Conservation (phyloP, 1,284 basidiomycete genomes). For the Wallemia hederae region DNA sequence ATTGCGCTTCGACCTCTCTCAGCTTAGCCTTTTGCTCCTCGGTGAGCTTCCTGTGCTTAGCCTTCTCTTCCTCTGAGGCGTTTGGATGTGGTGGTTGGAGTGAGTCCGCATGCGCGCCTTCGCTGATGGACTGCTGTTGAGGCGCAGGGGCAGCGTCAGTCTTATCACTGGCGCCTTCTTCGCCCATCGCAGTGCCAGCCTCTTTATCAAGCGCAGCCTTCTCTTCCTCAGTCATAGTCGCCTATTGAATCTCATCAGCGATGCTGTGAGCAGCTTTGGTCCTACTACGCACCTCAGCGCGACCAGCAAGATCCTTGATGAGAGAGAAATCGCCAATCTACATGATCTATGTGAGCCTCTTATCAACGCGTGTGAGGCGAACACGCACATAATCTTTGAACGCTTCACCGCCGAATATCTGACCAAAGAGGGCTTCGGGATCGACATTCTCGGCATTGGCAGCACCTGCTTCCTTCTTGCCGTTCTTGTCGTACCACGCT, state of each 20-base stretch:
- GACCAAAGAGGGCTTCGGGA: not conserved
- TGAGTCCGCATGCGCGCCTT: slow-evolving; percentile 11
- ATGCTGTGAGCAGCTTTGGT: not conserved
- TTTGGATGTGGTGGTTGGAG: slow-evolving; percentile 9
- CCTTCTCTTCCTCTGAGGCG: slow-evolving; percentile 6
- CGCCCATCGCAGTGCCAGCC: slow-evolving; percentile 6
- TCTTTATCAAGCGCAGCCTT: slow-evolving; percentile 49
- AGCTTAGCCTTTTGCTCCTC: slow-evolving; percentile 61
- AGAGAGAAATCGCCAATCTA: slow-evolving; percentile 77
- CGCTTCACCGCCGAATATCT: slow-evolving; percentile 61
- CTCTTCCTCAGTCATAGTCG: slow-evolving; percentile 49
- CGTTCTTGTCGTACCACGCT: slow-evolving; percentile 81
- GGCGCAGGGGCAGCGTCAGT: slow-evolving; percentile 6
- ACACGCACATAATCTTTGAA: slow-evolving; percentile 51
- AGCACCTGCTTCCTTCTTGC: slow-evolving; percentile 40
- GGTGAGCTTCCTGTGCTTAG: slow-evolving; percentile 26
- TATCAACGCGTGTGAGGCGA: not conserved
- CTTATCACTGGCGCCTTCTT: slow-evolving; percentile 5
- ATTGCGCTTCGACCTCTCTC: slow-evolving; percentile 44
- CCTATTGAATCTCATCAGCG: slow-evolving; percentile 7
- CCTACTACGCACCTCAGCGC: slow-evolving; percentile 28
- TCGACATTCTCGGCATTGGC: slow-evolving; percentile 9
- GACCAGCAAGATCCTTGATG: slow-evolving; percentile 62
- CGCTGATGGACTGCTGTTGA: slow-evolving; percentile 1
- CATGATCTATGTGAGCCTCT: not conserved